Evolutionary conservation across 2,329 filamentous ascomycete species (phyloP), one percentile per base, ranked within the genome.

Genomic region (Pezizomycotina sp.): DNA sequence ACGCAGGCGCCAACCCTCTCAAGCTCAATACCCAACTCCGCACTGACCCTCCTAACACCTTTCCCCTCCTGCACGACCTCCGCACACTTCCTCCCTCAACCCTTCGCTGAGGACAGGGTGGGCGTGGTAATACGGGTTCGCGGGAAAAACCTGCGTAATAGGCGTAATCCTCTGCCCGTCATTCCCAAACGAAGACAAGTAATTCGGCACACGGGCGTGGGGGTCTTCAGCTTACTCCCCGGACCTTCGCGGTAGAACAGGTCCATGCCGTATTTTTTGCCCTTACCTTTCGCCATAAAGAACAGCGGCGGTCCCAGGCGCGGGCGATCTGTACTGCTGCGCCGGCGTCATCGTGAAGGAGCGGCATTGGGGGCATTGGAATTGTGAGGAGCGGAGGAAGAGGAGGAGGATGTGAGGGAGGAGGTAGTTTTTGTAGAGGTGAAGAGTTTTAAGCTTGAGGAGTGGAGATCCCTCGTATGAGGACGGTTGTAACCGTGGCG

Each of bases 1-100:
- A 92, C 77, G 13, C 92, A 78, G 14, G 84, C 84, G 18, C 74
- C 83, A 12, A 92, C 77, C 50, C 84, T 69, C 52, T 79, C 71
- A 58, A 92, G 76, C 52, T 89, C 82, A 15, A 92, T 70, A 18
- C 74, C 71, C 49, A 79, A 68, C 52, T 81, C 69, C 1, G 77
- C 76, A 53, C 80, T 84, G 13, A 91, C 78, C 27, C 68, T 68
- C 52, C 81, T 75, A 45, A 92, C 63, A 38, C 76, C 71, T 55
- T 74, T 64, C 42, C 75, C 74, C 9, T 70, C 56, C n/a, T 59
- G 54, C 44, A 71, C 71, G 9, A 91, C 71, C 48, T 70, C 68
- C 4, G 62, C 79, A 89, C 36, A 93, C 77, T 47, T 74, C 63
- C 50, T 84, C 74, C 41, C 77, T 66, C 30, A 84, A 62, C 12